Conservation (phyloP, 1,139 yeast species). For the Suhomyces guaymorum region DNA sequence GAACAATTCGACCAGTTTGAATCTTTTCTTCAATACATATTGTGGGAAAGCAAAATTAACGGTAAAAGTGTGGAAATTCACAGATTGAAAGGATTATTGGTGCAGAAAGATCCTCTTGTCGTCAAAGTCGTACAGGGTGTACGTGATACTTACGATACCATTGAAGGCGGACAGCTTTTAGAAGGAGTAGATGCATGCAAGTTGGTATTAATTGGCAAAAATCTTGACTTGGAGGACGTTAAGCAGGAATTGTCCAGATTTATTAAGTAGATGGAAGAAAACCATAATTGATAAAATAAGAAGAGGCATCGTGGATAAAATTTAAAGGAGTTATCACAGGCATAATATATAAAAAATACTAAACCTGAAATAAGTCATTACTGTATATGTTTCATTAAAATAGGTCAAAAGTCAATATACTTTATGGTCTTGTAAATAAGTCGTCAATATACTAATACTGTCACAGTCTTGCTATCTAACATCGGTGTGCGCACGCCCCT, state of each 20-base stretch:
- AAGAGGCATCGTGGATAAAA: no score
- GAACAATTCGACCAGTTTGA: slow-evolving; percentile 50
- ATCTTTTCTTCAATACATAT: slow-evolving; percentile 57
- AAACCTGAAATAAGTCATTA: no score
- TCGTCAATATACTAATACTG: no score
- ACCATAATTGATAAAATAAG: no score
- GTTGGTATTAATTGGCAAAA: slow-evolving; percentile 82
- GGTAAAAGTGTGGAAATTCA: slow-evolving; percentile 65
- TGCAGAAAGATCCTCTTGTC: slow-evolving; percentile 25
- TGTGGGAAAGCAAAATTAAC: slow-evolving; percentile 62
- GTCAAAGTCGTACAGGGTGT: slow-evolving; percentile 84
- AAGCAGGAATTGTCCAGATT: slow-evolving; percentile 24
- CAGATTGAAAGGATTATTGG: slow-evolving; percentile 75
- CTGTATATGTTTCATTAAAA: no score
- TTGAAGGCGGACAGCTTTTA: slow-evolving; percentile 48
- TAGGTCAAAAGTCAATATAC: no score
- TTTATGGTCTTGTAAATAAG: no score
- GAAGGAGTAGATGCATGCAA: slow-evolving; percentile 47
- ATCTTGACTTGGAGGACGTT: slow-evolving; percentile 39
- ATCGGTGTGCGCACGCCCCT: slow-evolving; percentile 9
- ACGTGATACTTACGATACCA: slow-evolving; percentile 83
- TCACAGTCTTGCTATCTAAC: no score
- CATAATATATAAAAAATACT: no score
- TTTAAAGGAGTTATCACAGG: no score
- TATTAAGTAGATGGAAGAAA: slow-evolving; percentile 8